Evolutionary conservation across 768 basidiomycete species (phyloP).

Genomic region (Mycena latifolia): DNA sequence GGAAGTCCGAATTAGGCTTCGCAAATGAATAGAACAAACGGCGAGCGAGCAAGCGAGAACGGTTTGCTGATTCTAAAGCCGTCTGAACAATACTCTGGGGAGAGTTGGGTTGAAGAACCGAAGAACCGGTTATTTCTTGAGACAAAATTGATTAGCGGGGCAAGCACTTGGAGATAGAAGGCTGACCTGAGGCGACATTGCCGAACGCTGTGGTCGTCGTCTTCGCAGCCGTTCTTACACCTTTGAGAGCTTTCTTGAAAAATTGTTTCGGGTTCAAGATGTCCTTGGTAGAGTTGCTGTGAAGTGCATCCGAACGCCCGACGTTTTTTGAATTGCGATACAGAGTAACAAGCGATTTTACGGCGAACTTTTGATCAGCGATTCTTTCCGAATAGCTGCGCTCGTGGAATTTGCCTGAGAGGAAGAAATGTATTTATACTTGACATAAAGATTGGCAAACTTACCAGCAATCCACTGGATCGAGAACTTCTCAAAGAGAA

Average conservation of each 20-base stretch:
- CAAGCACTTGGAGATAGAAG: not conserved
- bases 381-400: conserved; percentile 86
- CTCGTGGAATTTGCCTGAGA: conserved; percentile 77
- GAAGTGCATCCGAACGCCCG: conserved; percentile 74
- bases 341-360: conserved; percentile 76
- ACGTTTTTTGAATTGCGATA: conserved; percentile 86
- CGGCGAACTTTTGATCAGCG: conserved; percentile 83
- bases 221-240: conserved; percentile 78
- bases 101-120: conserved; percentile 90
- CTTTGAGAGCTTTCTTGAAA: conserved; percentile 78
- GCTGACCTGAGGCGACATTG: conserved; percentile 61
- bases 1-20: conserved; percentile 66
- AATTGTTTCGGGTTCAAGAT: conserved; percentile 68
- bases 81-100: conserved; percentile 85
- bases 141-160: not conserved
- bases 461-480: conserved; percentile 85
- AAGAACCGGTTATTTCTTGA: conserved; percentile 50
- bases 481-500: conserved; percentile 86
- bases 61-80: conserved; percentile 84
- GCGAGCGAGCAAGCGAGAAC: conserved; percentile 85
- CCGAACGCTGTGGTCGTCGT: conserved; percentile 82
- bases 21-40: conserved; percentile 90
- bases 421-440: not conserved
- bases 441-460: not conserved
- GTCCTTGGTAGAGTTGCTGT: conserved; percentile 50